Base-by-base conservation (phyloP, 352 stramenopile species). In the Globisporangium nodosum region DNA sequence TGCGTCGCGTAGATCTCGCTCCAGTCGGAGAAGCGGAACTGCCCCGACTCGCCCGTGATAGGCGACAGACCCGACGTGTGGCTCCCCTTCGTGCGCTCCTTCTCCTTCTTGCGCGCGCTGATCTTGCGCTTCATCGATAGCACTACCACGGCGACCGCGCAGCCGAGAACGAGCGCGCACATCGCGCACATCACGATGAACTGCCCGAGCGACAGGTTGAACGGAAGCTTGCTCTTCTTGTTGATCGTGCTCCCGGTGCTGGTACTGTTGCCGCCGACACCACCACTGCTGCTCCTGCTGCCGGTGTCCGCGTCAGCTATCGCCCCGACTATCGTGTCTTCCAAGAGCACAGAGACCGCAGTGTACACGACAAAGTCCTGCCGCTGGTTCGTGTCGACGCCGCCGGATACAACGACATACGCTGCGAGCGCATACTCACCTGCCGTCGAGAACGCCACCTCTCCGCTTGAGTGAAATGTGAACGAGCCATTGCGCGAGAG, bases 1-100 rank as follows among this genome's bases (percentile, higher is more conserved):
- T 79, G 54, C 27, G 70, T 69, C 13, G 68, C 74, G 56, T 79
- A 81, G 9, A 81, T 54, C 45, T 81, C 67, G 20, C 60, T 70
- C 70, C 70, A 85, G 58, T 85, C 68, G 45, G 72, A 81, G 42
- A 65, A 70, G 15, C 71, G 71, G 12, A 59, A 54, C 20, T 65
- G 58, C 21, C 64, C 55, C 27, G 68, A 70, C 18, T 66, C 64
- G 40, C 62, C 61, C 11, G 65, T 66, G 24, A 49, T 30, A 2
- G 58, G 68, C 1, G 64, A 66, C 46, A 45, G 12, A 11, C 42
- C 35, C 8, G 48, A 40, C 4, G 52, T 60, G 5, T 65, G 59
- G 21, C 59, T 65, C 21, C 54, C 59, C 24, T 65, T 65, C 3
- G 52, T 37, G 2, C 49, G 37, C 24, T 49, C 33, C 12, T 8